Evolutionary conservation across 495 filamentous ascomycete species (phyloP).

Genomic region (Delitschia confertaspora): DNA sequence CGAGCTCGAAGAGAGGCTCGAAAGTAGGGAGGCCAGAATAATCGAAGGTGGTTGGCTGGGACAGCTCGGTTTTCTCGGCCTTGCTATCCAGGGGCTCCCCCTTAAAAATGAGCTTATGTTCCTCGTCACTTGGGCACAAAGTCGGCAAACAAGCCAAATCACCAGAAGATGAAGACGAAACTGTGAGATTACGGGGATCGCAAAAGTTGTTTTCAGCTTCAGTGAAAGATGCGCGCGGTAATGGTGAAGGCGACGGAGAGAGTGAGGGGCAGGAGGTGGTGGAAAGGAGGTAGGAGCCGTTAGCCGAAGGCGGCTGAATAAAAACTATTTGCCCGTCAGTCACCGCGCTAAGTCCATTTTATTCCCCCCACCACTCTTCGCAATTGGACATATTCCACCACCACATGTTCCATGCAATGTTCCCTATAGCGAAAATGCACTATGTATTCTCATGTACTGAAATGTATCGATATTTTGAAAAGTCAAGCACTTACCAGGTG

Average conservation of each 20-base stretch:
- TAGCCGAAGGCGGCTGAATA: constrained; percentile 54
- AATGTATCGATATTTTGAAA: too few relatives aligned
- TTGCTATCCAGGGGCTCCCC: constrained; percentile 44
- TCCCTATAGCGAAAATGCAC: too few relatives aligned
- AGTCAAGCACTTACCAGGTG: constrained; percentile 90
- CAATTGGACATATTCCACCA: background rate
- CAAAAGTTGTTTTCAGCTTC: constrained; percentile 77
- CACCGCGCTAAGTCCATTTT: background rate
- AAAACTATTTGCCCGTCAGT: constrained; percentile 51
- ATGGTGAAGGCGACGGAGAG: constrained; percentile 70
- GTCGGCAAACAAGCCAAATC: constrained; percentile 65
- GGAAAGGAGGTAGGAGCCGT: constrained; percentile 63
- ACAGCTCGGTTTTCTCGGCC: constrained; percentile 38
- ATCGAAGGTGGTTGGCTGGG: constrained; percentile 40
- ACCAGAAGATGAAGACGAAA: constrained; percentile 47
- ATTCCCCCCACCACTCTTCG: too few relatives aligned
- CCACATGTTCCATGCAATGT: too few relatives aligned
- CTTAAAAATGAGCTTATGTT: constrained; percentile 62
- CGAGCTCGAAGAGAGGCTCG: constrained; percentile 81
- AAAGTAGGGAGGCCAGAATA: constrained; percentile 65
- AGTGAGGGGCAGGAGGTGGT: constrained; percentile 75
- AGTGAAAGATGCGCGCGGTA: constrained; percentile 58
- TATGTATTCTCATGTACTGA: too few relatives aligned
- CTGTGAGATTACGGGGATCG: constrained; percentile 85
- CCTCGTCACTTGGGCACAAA: constrained; percentile 63